These are phyloP conservation scores for Ophiostoma himal-ulmi DNA, from an alignment of 2,329 filamentous ascomycete species.

Conservation along the genomic window DNA sequence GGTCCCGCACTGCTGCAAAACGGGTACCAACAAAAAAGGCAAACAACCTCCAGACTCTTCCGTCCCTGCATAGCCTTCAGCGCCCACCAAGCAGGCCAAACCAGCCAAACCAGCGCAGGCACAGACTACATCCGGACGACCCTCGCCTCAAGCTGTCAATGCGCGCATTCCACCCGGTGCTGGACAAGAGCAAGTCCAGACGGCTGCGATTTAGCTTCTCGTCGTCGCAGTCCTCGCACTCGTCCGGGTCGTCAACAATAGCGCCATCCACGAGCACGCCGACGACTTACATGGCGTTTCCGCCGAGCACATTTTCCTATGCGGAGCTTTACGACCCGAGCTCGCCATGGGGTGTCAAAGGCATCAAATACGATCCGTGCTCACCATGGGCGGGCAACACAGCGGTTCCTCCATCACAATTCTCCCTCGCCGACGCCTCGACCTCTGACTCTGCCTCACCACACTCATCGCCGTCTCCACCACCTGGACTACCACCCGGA, in stretches of 20 bases:
- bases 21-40: neutral
- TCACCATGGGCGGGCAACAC: conserved; percentile 18
- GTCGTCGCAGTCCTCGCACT: neutral
- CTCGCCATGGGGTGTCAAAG: conserved; percentile 23
- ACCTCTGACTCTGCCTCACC: neutral
- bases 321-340: conserved; percentile 16
- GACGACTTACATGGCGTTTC: neutral
- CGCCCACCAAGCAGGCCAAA: too few relatives aligned
- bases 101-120: neutral
- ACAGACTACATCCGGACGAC: conserved; percentile 1
- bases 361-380: conserved; percentile 23
- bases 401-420: neutral
- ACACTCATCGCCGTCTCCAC: conserved; percentile 1
- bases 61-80: neutral
- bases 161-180: conserved; percentile 16
- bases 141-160: conserved; percentile 17
- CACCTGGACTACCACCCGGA: neutral
- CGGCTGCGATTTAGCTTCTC: conserved; percentile 7
- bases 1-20: neutral
- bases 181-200: conserved; percentile 9
- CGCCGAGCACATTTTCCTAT: neutral
- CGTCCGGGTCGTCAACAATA: neutral
- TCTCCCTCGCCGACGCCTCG: neutral
- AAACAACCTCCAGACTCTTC: neutral
- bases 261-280: neutral